Evolutionary conservation across 306 rosid genomes (phyloP), one percentile per base, ranked within the genome.

Genomic region (Arachis stenosperma): DNA sequence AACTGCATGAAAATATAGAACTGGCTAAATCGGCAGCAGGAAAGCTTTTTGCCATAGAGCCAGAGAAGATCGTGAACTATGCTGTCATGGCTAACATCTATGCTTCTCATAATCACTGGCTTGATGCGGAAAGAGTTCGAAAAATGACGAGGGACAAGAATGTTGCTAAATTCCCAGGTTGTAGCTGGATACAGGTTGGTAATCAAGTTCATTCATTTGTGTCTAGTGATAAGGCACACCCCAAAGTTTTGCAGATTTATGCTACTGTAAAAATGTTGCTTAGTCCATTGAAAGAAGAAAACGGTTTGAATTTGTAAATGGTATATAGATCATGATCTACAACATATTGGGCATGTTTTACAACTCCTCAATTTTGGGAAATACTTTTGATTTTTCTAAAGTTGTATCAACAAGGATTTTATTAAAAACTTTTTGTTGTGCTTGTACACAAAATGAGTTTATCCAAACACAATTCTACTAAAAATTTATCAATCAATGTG

Each of bases 141-240:
- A 71, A 68, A 77, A 68, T 61, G 80, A 86, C 86, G 81, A 63
- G 59, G 55, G 57, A 85, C 33, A 83, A 48, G 40, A 65, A 80
- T 74, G 84, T 64, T 71, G 50, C 73, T 14, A 88, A 85, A 82
- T 61, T 76, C 9, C 88, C 88, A 7, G 98, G 89, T 50, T 83
- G 67, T 81, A 89, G 97, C 82, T 86, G 98, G 93, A 55, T 90
- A 43, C 91, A 90, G 86, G 65, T 83, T 58, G 66, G 70, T 58
- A 69, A 90, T 48, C 75, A 71, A 54, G 77, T 83, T 78, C 84
- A 83, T 77, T 71, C 76, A 7, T 90, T 90, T 70, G 83, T 84
- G 39, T 87, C 95, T 2, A 39, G 83, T 81, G 88, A 83, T 74
- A 80, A 53, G 79, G 78, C 73, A 14, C 92, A 87, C 69, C 85